A percentile compares a stretch with the other conserved stretches of the same genome.
phyloP scores from a whole-genome alignment of 2,329 filamentous ascomycete species.

The Microcera coccophila region DNA sequence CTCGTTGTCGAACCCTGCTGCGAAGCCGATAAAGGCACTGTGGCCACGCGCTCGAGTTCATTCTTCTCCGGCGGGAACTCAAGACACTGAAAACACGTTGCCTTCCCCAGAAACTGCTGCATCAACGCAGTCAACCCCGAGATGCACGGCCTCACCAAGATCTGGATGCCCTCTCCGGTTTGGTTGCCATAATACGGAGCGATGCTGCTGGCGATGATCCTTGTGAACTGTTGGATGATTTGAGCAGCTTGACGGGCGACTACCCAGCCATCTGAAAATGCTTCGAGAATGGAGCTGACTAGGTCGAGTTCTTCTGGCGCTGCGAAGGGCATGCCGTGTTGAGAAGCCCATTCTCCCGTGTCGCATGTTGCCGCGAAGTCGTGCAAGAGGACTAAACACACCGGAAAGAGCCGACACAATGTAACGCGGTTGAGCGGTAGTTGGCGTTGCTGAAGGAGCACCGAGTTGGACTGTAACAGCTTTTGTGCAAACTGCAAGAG shows the following conservation, averaged over 20 bases:
- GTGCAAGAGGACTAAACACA: conserved; percentile 37
- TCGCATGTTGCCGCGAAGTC: conserved; percentile 18
- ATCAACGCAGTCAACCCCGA: conserved; percentile 25
- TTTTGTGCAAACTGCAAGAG: conserved; percentile 39
- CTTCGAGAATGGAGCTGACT: conserved; percentile 35
- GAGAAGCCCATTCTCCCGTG: conserved; percentile 11
- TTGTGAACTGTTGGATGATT: conserved; percentile 31
- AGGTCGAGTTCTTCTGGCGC: conserved; percentile 35
- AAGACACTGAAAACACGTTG: conserved; percentile 29
- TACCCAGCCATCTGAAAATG: conserved; percentile 35
- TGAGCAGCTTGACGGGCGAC: conserved; percentile 33
- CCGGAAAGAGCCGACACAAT: conserved; percentile 37
- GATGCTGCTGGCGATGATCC: conserved; percentile 15
- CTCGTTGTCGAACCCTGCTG: conserved; percentile 9
- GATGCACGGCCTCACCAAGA: conserved; percentile 18
- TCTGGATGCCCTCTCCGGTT: conserved; percentile 16
- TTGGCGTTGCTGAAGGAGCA: conserved; percentile 40
- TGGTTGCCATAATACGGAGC: conserved; percentile 16
- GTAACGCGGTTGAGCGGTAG: conserved; percentile 43
- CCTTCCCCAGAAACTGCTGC: conserved; percentile 32
- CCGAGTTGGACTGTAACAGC: conserved; percentile 40
- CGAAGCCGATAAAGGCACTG: conserved; percentile 6
- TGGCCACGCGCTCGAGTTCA: conserved; percentile 7
- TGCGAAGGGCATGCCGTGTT: conserved; percentile 21
- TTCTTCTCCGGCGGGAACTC: conserved; percentile 19